phyloP scores from a whole-genome alignment of 2,329 filamentous ascomycete genomes.

The Fusarium sp. region DNA sequence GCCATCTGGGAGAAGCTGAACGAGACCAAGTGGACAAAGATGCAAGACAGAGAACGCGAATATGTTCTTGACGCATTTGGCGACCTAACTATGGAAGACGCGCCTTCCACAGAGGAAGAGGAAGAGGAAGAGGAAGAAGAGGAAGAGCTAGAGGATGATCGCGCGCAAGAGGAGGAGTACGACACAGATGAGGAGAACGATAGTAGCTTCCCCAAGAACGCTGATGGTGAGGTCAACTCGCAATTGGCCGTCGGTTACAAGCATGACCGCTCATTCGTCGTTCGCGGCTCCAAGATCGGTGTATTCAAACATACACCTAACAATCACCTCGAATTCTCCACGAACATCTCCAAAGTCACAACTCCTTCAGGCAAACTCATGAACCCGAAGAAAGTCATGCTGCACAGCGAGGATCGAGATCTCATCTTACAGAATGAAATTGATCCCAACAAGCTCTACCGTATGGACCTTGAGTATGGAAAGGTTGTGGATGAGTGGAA shows the following conservation, averaged over 20 bases:
- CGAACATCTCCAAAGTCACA: conserved; percentile 94
- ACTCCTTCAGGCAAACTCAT: conserved; percentile 88
- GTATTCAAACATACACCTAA: conserved; percentile 97
- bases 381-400: conserved; percentile 95
- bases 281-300: conserved; percentile 96
- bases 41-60: conserved; percentile 89
- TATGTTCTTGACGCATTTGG: conserved; percentile 97
- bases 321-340: conserved; percentile 94
- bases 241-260: conserved; percentile 96
- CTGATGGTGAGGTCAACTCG: conserved; percentile 85
- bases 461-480: conserved; percentile 97
- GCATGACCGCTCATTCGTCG: conserved; percentile 95
- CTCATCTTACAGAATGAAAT: conserved; percentile 85
- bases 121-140: conserved; percentile 62
- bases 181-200: conserved; percentile 77
- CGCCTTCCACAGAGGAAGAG: conserved; percentile 53
- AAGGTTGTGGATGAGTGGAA: conserved; percentile 99
- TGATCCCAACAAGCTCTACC: conserved; percentile 90
- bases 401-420: conserved; percentile 88
- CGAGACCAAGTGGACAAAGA: conserved; percentile 90
- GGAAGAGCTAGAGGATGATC: conserved; percentile 67
- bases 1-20: conserved; percentile 97
- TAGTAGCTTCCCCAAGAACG: conserved; percentile 73
- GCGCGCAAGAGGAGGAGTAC: conserved; percentile 73
- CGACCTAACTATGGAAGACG: conserved; percentile 91